These are phyloP conservation scores for Penicillium oxalicum DNA, from an alignment of 2,329 filamentous ascomycete species.

Conservation along the genomic window DNA sequence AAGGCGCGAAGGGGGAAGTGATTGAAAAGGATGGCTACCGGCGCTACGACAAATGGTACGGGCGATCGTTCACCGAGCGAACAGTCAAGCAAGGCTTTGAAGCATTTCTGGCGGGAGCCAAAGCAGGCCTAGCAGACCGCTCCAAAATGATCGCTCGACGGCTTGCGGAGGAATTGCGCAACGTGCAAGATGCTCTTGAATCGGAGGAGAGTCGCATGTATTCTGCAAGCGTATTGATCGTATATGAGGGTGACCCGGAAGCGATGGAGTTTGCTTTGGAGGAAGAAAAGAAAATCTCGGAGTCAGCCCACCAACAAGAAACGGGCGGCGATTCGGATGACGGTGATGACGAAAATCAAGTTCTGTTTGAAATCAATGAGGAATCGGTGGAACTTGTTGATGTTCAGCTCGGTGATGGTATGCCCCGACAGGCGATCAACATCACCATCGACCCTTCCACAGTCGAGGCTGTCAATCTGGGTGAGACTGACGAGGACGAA, in stretches of 20 bases:
- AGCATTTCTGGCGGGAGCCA: conserved; percentile 49
- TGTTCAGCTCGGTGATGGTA: conserved; percentile 25
- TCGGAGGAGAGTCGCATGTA: conserved; percentile 62
- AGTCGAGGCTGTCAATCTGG: conserved; percentile 43
- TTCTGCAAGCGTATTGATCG: conserved; percentile 57
- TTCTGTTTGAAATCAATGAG: conserved; percentile 26
- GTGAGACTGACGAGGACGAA: conserved; percentile 40
- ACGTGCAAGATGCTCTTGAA: conserved; percentile 46
- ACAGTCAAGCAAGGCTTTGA: conserved; percentile 55
- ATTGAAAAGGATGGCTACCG: conserved; percentile 50
- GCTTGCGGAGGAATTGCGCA: conserved; percentile 37
- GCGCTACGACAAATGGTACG: conserved; percentile 62
- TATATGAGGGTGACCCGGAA: conserved; percentile 59
- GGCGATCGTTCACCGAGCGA: conserved; percentile 51
- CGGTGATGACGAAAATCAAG: conserved; percentile 25
- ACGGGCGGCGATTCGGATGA: conserved; percentile 24
- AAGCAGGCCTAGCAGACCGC: conserved; percentile 37
- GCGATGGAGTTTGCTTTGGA: conserved; percentile 48
- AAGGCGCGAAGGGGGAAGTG: conserved; percentile 40
- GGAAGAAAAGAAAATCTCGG: conserved; percentile 36
- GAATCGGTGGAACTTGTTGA: conserved; percentile 28
- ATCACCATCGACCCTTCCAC: conserved; percentile 32
- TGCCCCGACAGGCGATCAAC: conserved; percentile 29
- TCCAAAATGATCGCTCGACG: conserved; percentile 41
- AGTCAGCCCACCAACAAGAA: conserved; percentile 24